These are phyloP conservation scores for Cucurbita ficifolia DNA, from an alignment of 306 rosid genomes.

Conservation along the genomic window DNA sequence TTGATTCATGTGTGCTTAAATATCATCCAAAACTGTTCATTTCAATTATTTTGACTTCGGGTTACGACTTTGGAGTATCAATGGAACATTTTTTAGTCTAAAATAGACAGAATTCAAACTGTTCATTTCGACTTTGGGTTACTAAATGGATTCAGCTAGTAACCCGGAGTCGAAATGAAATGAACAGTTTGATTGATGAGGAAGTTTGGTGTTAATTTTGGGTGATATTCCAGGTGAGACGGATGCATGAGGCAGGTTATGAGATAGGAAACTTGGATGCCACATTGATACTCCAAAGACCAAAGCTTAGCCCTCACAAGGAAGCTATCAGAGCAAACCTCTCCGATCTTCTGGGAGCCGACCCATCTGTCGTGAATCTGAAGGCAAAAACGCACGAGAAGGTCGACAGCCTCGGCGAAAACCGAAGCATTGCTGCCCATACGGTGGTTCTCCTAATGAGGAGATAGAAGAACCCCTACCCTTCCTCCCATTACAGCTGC, in stretches of 20 bases:
- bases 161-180: not conserved
- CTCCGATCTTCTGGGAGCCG: conserved; percentile 76
- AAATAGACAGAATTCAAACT: too few relatives aligned
- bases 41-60: too few relatives aligned
- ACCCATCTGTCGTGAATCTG: conserved; percentile 71
- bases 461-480: conserved; percentile 24
- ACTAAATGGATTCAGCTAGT: not conserved
- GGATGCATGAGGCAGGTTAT: conserved; percentile 86
- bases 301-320: conserved; percentile 91
- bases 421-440: conserved; percentile 93
- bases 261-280: conserved; percentile 87
- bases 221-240: conserved; percentile 45
- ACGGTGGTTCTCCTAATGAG: conserved; percentile 90
- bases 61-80: too few relatives aligned
- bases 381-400: conserved; percentile 97
- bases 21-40: not conserved
- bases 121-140: too few relatives aligned
- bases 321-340: conserved; percentile 76
- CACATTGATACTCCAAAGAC: conserved; percentile 86
- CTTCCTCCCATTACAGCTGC: not conserved
- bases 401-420: conserved; percentile 94
- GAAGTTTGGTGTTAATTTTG: not conserved
- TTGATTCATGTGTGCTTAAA: not conserved
- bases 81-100: too few relatives aligned
- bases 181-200: not conserved